phyloP scores from a whole-genome alignment of 495 filamentous ascomycete genomes.

The Polyplosphaeria fusca region DNA sequence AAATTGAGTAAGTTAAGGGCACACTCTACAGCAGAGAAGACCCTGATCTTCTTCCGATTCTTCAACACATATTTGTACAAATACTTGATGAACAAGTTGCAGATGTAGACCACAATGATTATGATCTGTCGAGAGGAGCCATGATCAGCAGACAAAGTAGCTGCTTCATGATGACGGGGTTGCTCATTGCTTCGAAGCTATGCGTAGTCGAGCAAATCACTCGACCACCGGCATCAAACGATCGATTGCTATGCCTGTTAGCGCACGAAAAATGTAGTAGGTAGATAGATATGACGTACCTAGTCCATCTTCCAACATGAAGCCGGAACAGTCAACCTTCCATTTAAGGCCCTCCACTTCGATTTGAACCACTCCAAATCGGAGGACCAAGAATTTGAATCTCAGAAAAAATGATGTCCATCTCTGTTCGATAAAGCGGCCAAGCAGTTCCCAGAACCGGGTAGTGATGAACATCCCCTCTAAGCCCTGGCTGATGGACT shows the following conservation, averaged over 20 bases:
- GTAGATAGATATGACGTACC: constrained; percentile 14
- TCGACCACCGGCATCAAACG: constrained; percentile 11
- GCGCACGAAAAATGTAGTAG: not conserved
- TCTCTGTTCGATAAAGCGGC: constrained; percentile 20
- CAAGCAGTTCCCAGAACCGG: constrained; percentile 11
- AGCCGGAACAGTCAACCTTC: constrained; percentile 29
- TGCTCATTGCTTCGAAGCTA: too few species aligned
- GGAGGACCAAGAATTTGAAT: constrained; percentile 25
- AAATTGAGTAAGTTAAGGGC: too few species aligned
- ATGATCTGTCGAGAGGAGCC: not conserved
- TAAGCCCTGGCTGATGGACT: constrained; percentile 13
- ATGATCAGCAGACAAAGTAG: too few species aligned
- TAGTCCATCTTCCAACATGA: constrained; percentile 24
- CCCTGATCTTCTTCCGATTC: too few species aligned
- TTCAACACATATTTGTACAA: too few species aligned
- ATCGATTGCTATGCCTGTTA: constrained; percentile 13
- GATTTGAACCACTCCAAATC: constrained; percentile 18
- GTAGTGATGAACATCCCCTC: constrained; percentile 13
- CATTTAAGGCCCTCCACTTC: constrained; percentile 16
- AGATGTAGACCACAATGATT: too few species aligned
- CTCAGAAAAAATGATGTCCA: constrained; percentile 28
- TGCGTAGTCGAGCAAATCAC: not conserved
- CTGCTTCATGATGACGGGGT: too few species aligned
- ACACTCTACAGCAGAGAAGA: too few species aligned
- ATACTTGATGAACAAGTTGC: too few species aligned